Conservation (phyloP, 148 eudicot genomes). For the Agrostemma githago region DNA sequence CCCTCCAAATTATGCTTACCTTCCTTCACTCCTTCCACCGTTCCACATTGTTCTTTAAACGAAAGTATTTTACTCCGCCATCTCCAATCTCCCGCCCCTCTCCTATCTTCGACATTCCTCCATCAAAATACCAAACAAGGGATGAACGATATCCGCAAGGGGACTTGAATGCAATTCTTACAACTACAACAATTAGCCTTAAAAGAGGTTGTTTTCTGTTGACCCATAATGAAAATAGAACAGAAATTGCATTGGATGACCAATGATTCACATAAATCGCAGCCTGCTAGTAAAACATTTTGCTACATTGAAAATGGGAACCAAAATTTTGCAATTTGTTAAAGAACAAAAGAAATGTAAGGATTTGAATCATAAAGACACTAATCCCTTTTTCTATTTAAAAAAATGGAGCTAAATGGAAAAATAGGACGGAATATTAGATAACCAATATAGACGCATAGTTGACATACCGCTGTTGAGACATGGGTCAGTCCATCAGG, state of each 20-base stretch:
- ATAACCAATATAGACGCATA: neutral
- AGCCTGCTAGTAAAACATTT: neutral
- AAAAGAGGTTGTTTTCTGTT: neutral
- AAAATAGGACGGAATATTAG: neutral
- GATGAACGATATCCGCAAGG: neutral
- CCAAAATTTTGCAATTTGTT: neutral
- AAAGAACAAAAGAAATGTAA: neutral
- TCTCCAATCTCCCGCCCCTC: too few relatives aligned
- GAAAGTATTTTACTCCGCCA: neutral
- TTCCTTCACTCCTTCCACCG: neutral
- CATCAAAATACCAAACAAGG: slow-evolving; percentile 1
- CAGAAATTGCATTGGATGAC: neutral
- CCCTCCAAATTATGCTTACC: neutral
- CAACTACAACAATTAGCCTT: neutral
- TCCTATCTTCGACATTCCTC: neutral
- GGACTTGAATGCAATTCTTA: neutral
- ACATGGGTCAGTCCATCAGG: slow-evolving; percentile 76
- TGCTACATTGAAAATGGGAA: neutral
- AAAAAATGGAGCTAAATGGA: too few relatives aligned
- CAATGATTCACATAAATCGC: neutral
- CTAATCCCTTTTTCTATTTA: too few relatives aligned
- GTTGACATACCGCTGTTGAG: slow-evolving; percentile 75
- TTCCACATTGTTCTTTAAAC: neutral
- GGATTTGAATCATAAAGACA: neutral
- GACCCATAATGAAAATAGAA: neutral